Evolutionary conservation across 139 green algal genomes (phyloP).

Genomic region (Micromonas pusilla): DNA sequence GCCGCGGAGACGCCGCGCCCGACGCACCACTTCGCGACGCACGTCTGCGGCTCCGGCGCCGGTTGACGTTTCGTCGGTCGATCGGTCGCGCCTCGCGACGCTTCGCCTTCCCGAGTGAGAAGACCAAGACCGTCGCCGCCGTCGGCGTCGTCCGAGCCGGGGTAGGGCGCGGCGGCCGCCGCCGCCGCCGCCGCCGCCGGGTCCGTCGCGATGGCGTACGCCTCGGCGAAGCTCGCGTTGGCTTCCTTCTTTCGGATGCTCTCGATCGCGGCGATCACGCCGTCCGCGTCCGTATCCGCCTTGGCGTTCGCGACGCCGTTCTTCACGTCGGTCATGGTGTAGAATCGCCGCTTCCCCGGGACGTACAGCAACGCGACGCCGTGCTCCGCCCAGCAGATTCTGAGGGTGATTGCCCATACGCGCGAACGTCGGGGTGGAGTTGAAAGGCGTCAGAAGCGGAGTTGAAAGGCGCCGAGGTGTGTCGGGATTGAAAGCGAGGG

Average conservation of each 20-base stretch:
- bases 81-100: background rate
- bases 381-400: constrained; percentile 1
- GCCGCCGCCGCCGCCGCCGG: no score
- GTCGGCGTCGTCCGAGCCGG: background rate
- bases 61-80: background rate
- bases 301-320: background rate
- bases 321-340: background rate
- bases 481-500: no score
- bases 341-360: background rate
- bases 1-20: background rate
- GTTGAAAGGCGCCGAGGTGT: no score
- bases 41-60: background rate
- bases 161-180: background rate
- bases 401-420: no score
- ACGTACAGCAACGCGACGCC: constrained; percentile 9
- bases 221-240: background rate
- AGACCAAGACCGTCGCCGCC: background rate
- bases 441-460: no score
- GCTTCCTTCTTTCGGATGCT: background rate
- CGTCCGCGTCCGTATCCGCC: background rate
- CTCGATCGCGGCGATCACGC: background rate
- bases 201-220: background rate
- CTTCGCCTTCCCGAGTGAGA: background rate
- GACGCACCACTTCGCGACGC: constrained; percentile 1
- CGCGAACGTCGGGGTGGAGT: no score